phyloP scores from a whole-genome alignment of 2,329 filamentous ascomycete genomes.

The Magnaporthales sp. region DNA sequence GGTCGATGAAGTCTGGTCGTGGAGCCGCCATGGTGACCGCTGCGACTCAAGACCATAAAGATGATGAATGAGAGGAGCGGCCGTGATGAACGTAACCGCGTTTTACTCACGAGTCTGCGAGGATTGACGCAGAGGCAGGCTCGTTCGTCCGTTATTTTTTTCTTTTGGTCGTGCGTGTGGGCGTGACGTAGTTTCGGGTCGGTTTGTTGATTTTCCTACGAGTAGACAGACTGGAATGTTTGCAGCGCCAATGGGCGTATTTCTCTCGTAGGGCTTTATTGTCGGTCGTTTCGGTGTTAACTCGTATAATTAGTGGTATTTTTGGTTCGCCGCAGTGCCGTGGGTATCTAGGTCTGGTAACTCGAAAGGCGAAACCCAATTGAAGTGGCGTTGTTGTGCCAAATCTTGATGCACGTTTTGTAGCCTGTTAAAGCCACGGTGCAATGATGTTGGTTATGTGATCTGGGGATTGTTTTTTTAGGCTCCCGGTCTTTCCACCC shows the following conservation, averaged over 20 bases:
- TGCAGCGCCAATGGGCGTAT: neutral
- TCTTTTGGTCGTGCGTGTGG: neutral
- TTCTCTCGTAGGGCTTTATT: neutral
- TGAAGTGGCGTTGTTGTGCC: neutral
- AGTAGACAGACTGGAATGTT: neutral
- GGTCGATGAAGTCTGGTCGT: conserved; percentile 50
- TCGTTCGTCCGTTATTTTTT: neutral
- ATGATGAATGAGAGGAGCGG: neutral
- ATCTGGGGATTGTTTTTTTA: neutral
- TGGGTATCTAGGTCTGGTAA: neutral
- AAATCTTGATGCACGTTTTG: neutral
- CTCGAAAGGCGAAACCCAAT: neutral
- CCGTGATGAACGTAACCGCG: neutral
- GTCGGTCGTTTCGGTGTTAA: neutral
- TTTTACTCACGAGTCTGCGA: neutral
- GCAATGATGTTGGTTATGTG: neutral
- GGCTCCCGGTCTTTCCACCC: neutral
- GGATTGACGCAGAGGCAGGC: neutral
- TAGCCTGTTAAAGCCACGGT: neutral
- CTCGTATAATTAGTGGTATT: neutral
- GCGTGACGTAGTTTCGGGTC: neutral
- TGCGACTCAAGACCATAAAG: neutral
- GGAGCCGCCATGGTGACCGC: conserved; percentile 35
- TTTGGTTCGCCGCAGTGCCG: neutral
- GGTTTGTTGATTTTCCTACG: neutral